Evolutionary conservation across 768 basidiomycete genomes (phyloP).

Genomic region (Podaxis sp.): DNA sequence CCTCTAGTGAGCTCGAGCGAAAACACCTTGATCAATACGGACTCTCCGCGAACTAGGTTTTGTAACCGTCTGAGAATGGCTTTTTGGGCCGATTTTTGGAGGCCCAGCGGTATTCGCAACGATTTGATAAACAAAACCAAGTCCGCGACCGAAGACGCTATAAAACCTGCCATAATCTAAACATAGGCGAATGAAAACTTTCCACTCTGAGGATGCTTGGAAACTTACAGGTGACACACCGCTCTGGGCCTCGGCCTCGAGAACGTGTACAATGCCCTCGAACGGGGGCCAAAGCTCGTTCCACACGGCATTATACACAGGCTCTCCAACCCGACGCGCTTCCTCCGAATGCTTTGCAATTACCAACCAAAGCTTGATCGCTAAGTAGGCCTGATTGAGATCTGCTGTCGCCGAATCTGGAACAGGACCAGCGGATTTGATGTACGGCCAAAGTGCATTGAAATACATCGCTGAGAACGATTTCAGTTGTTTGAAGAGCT

Average conservation of each 20-base stretch:
- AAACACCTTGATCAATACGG: slow-evolving; percentile 49
- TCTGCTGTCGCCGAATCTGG: slow-evolving; percentile 51
- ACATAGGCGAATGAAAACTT: not conserved
- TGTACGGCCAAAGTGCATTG: slow-evolving; percentile 41
- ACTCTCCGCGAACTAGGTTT: slow-evolving; percentile 46
- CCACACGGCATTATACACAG: slow-evolving; percentile 52
- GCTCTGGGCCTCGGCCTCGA: slow-evolving; percentile 48
- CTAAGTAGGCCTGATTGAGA: slow-evolving; percentile 67
- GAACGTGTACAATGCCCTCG: slow-evolving; percentile 47
- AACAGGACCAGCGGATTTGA: slow-evolving; percentile 34
- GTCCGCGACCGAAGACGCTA: slow-evolving; percentile 63
- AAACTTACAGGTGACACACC: slow-evolving; percentile 40
- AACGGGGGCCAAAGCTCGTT: slow-evolving; percentile 78
- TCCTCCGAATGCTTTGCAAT: slow-evolving; percentile 40
- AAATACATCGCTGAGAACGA: slow-evolving; percentile 51
- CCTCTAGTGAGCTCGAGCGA: not conserved
- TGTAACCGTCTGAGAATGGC: slow-evolving; percentile 51
- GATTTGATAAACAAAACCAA: slow-evolving; percentile 63
- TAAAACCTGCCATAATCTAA: slow-evolving; percentile 54
- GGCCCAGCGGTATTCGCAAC: slow-evolving; percentile 48
- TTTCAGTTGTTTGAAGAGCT: slow-evolving; percentile 51
- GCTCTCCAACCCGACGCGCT: slow-evolving; percentile 24
- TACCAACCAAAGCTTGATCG: slow-evolving; percentile 72
- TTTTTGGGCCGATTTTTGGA: slow-evolving; percentile 53
- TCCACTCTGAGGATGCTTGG: not conserved